Evolutionary conservation across 2,329 filamentous ascomycete genomes (phyloP).

Genomic region (Fusarium secorum): DNA sequence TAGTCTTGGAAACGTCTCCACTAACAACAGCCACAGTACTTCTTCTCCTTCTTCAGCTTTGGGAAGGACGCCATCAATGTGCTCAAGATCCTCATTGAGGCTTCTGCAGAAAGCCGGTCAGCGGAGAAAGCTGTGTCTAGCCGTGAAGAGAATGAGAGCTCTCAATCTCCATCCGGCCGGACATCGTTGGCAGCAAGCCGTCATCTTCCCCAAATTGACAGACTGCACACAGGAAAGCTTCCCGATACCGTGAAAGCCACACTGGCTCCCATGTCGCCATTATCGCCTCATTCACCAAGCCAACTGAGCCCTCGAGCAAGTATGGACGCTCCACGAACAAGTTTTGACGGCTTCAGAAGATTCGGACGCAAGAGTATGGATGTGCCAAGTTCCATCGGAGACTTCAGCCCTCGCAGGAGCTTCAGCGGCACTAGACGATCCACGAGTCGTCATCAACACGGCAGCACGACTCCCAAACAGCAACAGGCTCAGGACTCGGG

Average conservation of each 20-base stretch:
- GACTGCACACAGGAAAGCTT: slow-evolving; percentile 52
- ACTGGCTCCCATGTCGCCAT: slow-evolving; percentile 60
- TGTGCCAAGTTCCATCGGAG: slow-evolving; percentile 52
- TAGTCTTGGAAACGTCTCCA: not conserved
- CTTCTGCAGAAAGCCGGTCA: slow-evolving; percentile 53
- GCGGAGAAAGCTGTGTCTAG: slow-evolving; percentile 32
- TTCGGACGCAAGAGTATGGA: slow-evolving; percentile 62
- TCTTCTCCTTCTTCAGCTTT: slow-evolving; percentile 92
- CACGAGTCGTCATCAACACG: slow-evolving; percentile 51
- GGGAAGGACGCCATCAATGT: slow-evolving; percentile 84
- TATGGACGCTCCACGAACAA: slow-evolving; percentile 59
- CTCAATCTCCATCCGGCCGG: slow-evolving; percentile 24
- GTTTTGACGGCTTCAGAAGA: slow-evolving; percentile 61
- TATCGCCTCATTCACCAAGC: slow-evolving; percentile 53
- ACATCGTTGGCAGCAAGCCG: slow-evolving; percentile 44
- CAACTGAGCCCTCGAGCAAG: slow-evolving; percentile 63
- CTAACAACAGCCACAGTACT: slow-evolving; percentile 68
- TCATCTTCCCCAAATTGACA: slow-evolving; percentile 39
- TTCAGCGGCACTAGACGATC: slow-evolving; percentile 67
- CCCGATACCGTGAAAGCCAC: slow-evolving; percentile 69
- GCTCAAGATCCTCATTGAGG: slow-evolving; percentile 75
- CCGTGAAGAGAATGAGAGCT: slow-evolving; percentile 19
- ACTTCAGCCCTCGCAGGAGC: slow-evolving; percentile 63
- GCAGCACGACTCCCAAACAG: slow-evolving; percentile 48
- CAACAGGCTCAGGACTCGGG: slow-evolving; percentile 54